These are phyloP conservation scores for Taphrina deformans DNA, from an alignment of 1,139 yeast genomes.

Conservation along the genomic window DNA sequence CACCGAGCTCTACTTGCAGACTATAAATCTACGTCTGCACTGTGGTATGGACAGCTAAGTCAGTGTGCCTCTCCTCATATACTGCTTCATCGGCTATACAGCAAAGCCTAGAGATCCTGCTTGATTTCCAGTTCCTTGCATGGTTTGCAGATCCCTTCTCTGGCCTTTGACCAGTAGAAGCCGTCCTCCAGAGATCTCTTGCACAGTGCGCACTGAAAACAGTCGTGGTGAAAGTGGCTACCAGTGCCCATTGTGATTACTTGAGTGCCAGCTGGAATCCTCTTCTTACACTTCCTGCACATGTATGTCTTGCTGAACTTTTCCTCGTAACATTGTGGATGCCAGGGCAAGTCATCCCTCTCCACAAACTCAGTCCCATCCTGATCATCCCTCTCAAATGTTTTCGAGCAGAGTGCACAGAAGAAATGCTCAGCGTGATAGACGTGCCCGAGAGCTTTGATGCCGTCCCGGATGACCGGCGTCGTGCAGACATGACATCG, in stretches of 20 bases:
- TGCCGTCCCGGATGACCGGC: constrained; percentile 44
- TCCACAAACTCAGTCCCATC: constrained; percentile 2
- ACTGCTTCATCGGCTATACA: too few relatives aligned
- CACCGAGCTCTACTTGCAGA: neutral
- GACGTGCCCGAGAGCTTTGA: constrained; percentile 44
- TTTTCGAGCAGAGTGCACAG: constrained; percentile 43
- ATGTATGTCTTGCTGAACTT: constrained; percentile 16
- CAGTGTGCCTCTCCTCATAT: neutral
- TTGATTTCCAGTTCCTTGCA: constrained; percentile 22
- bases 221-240: constrained; percentile 41
- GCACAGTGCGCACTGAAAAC: constrained; percentile 45
- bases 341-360: constrained; percentile 27
- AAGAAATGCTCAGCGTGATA: constrained; percentile 47
- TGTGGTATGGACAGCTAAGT: too few relatives aligned
- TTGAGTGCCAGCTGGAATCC: constrained; percentile 8
- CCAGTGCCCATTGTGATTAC: constrained; percentile 36
- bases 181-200: constrained; percentile 43
- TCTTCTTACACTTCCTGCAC: constrained; percentile 23
- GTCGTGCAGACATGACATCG: constrained; percentile 45
- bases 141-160: constrained; percentile 30
- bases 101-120: neutral
- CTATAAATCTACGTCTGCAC: too few relatives aligned
- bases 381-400: neutral
- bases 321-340: constrained; percentile 20
- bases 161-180: constrained; percentile 42